Evolutionary conservation across 2,329 filamentous ascomycete genomes (phyloP).

Genomic region (Alternaria incomplexa): DNA sequence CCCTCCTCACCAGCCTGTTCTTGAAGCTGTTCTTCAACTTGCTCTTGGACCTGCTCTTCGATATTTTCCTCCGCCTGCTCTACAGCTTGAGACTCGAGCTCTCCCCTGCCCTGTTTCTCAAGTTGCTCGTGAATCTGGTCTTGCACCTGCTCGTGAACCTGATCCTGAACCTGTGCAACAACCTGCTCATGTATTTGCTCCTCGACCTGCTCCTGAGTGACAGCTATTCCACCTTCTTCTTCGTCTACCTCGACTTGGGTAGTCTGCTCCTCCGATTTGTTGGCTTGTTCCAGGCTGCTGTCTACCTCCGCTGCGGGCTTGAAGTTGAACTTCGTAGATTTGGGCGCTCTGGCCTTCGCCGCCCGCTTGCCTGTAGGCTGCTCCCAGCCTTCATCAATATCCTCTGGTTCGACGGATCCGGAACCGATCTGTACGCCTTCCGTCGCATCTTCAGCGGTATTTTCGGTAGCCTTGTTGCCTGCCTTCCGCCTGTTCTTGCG

Average conservation of each 20-base stretch:
- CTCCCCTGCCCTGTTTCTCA: neutral
- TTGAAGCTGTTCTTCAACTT: conserved; percentile 9
- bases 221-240: conserved; percentile 11
- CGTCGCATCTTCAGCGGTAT: neutral
- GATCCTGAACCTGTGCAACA: conserved; percentile 12
- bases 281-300: neutral
- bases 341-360: conserved; percentile 12
- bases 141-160: conserved; percentile 18
- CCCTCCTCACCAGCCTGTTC: conserved; percentile 3
- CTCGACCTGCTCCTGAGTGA: conserved; percentile 11
- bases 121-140: conserved; percentile 18
- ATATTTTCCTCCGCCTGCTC: conserved; percentile 11
- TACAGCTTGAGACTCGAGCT: neutral
- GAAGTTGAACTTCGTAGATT: conserved; percentile 14
- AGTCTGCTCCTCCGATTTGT: conserved; percentile 2
- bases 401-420: conserved; percentile 1
- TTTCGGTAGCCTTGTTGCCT: neutral
- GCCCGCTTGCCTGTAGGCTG: conserved; percentile 18
- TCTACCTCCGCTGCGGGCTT: conserved; percentile 12
- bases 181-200: conserved; percentile 8
- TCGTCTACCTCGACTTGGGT: neutral
- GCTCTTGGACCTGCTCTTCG: conserved; percentile 12
- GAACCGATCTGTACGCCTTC: neutral
- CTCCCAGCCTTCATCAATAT: conserved; percentile 13
- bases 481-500: conserved; percentile 6